Base-by-base conservation (phyloP, 495 filamentous ascomycete genomes). In the Rostrohypoxylon terebratum region DNA sequence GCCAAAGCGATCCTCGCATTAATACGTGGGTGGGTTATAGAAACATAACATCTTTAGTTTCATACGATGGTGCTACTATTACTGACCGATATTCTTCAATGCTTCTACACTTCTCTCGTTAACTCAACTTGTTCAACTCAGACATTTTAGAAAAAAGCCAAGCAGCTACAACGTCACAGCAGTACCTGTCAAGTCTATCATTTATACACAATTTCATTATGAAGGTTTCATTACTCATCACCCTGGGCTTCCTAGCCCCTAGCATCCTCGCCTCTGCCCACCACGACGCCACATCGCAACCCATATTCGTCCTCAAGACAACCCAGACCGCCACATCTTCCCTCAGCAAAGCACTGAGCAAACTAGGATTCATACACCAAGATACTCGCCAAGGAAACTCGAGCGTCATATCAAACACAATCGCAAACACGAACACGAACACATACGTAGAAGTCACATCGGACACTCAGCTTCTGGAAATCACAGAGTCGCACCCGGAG, bases 271-370 rank as follows among this genome's bases (percentile, higher is more conserved):
- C 59, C 45, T 54, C 48, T 1, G 36, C 33, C 31, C n/a, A 45
- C 3, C 31, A 16, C 10, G 21, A 55, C 38, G 28, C 34, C n/a
- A 21, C 48, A 13, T 61, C 70, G 13, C 59, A 71, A 53, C 59
- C 73, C 2, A 55, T 78, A 47, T 78, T 72, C 60, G 64, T 78
- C 36, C 71, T 78, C 28, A 66, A 45, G 23, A 73, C 74, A 0
- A 71, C 64, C 9, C 54, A 59, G n/a, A 63, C 61, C 16, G 76
- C 76, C 3, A 61, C 70, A 14, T 53, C 48, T 0, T 59, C 63
- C 16, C 55, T 78, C 31, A 51, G 71, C 18, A 70, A 71, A 45
- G 76, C 76, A 4, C 60, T 78, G 14, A 34, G 74, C 33, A 74
- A 71, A 5, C 57, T 78, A 23, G 76, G 76, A 16, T 78, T 76